Percentiles rank a stretch among this genome's conserved stretches.
Evolutionary conservation across 2,329 filamentous ascomycete genomes (phyloP).

Genomic region (Orbilia javanica): DNA sequence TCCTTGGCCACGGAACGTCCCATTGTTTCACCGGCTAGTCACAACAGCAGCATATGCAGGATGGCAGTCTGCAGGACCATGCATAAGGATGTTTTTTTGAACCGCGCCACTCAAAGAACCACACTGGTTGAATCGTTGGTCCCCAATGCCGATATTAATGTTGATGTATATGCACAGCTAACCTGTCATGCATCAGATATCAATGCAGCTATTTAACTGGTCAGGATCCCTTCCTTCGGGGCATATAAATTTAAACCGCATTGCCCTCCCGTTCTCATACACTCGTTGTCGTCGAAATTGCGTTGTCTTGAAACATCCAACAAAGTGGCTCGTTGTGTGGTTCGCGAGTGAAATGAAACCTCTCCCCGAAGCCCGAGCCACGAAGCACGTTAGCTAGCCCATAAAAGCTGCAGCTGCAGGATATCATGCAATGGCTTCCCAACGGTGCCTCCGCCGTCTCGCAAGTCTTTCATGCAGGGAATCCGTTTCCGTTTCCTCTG

Average conservation of each 20-base stretch:
- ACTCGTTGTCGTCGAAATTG: background rate
- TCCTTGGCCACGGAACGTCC: slow-evolving; percentile 2
- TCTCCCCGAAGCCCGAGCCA: background rate
- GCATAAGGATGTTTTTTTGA: background rate
- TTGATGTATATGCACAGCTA: background rate
- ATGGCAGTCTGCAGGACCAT: slow-evolving; percentile 3
- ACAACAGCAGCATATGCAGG: background rate
- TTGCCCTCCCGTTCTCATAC: background rate
- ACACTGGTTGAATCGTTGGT: background rate
- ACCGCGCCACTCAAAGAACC: background rate
- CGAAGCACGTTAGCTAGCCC: too few species aligned
- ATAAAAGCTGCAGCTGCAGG: background rate
- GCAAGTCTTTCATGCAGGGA: slow-evolving; percentile 39
- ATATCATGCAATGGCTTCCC: slow-evolving; percentile 42
- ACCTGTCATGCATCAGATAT: background rate
- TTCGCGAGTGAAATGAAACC: slow-evolving; percentile 15
- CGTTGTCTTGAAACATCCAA: slow-evolving; percentile 46
- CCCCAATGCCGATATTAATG: background rate
- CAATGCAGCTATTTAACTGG: background rate
- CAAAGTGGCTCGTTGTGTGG: slow-evolving; percentile 7
- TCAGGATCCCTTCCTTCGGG: background rate
- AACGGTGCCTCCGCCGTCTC: slow-evolving; percentile 47
- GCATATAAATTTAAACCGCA: background rate
- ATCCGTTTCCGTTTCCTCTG: slow-evolving; percentile 31
- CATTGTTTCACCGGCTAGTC: slow-evolving; percentile 6